Conservation (phyloP, 2,329 filamentous ascomycete species). For the Monosporascus cannonballus region DNA sequence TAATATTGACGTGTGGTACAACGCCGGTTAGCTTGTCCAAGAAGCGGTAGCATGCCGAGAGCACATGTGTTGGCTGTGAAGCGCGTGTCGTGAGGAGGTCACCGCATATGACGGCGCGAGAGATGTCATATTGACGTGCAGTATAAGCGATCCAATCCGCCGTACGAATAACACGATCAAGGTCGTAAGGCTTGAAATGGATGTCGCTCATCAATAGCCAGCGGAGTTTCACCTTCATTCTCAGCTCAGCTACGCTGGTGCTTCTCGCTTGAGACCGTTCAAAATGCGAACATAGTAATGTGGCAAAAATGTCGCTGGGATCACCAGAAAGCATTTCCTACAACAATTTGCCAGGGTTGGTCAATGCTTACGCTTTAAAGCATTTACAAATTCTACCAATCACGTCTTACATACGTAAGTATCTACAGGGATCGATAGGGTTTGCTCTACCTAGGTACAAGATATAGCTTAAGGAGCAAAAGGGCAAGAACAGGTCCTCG, state of each 20-base stretch:
- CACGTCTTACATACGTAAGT: no score
- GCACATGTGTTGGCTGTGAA: slow-evolving; percentile 23
- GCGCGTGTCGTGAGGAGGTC: slow-evolving; percentile 25
- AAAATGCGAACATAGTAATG: no score
- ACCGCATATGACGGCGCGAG: slow-evolving; percentile 26
- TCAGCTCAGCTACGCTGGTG: neutral
- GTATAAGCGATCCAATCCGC: slow-evolving; percentile 24
- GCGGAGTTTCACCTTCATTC: slow-evolving; percentile 1
- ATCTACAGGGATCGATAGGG: no score
- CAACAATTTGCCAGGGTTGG: no score
- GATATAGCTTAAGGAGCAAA: no score
- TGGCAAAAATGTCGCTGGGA: no score
- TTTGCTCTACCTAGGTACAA: no score
- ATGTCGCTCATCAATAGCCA: slow-evolving; percentile 29
- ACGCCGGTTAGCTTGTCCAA: slow-evolving; percentile 18
- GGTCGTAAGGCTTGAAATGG: slow-evolving; percentile 25
- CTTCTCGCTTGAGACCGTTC: no score
- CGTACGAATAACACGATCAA: slow-evolving; percentile 22
- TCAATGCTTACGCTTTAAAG: no score
- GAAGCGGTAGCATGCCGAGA: slow-evolving; percentile 27
- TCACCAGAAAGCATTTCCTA: no score
- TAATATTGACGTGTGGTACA: slow-evolving; percentile 24
- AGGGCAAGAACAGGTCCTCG: no score
- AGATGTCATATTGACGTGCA: slow-evolving; percentile 14
- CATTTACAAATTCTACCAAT: no score